Evolutionary conservation across 108 stramenopile species (phyloP).

Genomic region (Cyclotella kingstonii): DNA sequence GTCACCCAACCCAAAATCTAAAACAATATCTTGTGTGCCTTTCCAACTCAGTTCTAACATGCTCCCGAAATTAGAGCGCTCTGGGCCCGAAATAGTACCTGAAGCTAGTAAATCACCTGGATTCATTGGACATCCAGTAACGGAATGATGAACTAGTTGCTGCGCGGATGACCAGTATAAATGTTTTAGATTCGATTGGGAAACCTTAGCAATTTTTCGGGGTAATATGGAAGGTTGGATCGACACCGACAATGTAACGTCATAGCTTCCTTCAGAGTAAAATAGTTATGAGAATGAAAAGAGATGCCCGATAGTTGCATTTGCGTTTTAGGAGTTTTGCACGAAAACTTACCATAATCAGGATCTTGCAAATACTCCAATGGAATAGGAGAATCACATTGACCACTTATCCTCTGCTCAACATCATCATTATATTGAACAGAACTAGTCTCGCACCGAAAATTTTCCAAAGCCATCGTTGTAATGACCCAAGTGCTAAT

Average conservation of each 20-base stretch:
- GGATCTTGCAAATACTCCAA: conserved; percentile 78
- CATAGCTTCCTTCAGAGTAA: conserved; percentile 50
- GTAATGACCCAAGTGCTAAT: conserved; percentile 92
- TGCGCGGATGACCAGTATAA: conserved; percentile 91
- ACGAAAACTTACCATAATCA: conserved; percentile 38
- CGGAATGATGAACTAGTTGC: conserved; percentile 90
- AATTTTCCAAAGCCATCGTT: conserved; percentile 75
- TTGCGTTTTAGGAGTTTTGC: not conserved
- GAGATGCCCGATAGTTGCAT: not conserved
- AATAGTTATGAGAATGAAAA: not conserved
- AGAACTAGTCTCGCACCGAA: conserved; percentile 56
- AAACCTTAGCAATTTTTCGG: conserved; percentile 46
- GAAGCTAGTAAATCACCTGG: conserved; percentile 87
- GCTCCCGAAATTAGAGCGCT: conserved; percentile 66
- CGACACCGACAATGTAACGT: conserved; percentile 71
- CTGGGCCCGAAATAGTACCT: conserved; percentile 84
- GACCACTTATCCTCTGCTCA: not conserved
- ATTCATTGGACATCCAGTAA: conserved; percentile 86
- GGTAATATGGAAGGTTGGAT: conserved; percentile 46
- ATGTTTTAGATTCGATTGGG: conserved; percentile 70
- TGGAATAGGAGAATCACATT: conserved; percentile 52
- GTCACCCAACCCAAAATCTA: conserved; percentile 40
- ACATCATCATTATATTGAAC: conserved; percentile 31
- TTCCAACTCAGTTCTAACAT: conserved; percentile 91
- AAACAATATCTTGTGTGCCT: conserved; percentile 59